A percentile compares a stretch with the other conserved stretches of the same genome.
These are phyloP conservation scores for Hordeum marinum DNA, from an alignment of 176 grass and related monocot genomes.

Conservation along the genomic window DNA sequence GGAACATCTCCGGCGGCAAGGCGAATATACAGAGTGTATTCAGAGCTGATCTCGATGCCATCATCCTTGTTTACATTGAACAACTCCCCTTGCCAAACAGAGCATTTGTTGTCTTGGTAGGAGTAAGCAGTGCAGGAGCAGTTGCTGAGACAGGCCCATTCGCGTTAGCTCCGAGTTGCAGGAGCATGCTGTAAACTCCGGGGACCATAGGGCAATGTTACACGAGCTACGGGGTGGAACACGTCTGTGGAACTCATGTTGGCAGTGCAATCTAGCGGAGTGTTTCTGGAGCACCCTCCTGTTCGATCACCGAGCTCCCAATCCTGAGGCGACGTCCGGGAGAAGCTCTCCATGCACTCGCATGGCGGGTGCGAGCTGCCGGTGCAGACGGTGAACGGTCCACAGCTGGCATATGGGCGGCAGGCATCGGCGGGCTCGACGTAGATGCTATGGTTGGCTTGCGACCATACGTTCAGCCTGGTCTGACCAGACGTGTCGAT, in stretches of 20 bases:
- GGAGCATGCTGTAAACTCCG: neutral
- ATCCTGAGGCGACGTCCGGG: neutral
- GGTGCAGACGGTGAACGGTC: slow-evolving; percentile 37
- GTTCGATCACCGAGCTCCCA: slow-evolving; percentile 29
- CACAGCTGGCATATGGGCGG: slow-evolving; percentile 23
- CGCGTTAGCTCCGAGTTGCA: slow-evolving; percentile 22
- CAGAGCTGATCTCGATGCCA: neutral
- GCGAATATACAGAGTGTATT: neutral
- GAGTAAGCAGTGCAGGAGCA: slow-evolving; percentile 12
- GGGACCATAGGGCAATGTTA: slow-evolving; percentile 20
- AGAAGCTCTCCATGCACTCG: slow-evolving; percentile 21
- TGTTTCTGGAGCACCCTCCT: slow-evolving; percentile 32
- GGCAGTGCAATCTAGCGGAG: slow-evolving; percentile 18
- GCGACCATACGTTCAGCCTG: slow-evolving; percentile 8
- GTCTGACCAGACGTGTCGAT: slow-evolving; percentile 21
- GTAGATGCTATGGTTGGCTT: neutral
- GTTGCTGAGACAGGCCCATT: slow-evolving; percentile 27
- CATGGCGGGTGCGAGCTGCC: slow-evolving; percentile 7
- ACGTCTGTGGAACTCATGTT: slow-evolving; percentile 20
- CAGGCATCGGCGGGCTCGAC: slow-evolving; percentile 16
- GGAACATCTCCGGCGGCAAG: neutral
- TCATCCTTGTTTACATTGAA: neutral
- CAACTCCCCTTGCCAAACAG: neutral
- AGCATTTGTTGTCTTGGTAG: neutral
- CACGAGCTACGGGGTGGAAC: slow-evolving; percentile 27